Conservation (phyloP, 2,329 filamentous ascomycete species). For the Penicillium aurantiogriseum region DNA sequence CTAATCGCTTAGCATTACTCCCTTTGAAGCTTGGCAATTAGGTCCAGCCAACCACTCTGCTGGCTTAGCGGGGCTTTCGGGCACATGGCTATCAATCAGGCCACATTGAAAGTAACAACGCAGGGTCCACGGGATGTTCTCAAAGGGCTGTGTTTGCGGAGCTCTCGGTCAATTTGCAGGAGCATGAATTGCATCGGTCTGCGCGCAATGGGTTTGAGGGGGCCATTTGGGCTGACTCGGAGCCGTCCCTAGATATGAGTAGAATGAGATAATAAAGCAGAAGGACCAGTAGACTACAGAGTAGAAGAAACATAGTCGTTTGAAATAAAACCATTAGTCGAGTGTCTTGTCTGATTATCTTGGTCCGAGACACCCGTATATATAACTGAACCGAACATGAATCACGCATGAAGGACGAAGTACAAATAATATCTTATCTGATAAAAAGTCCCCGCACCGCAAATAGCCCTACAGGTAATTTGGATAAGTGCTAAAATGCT, state of each 20-base stretch:
- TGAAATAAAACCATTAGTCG: too few relatives aligned
- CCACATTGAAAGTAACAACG: neutral
- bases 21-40: constrained; percentile 8
- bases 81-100: neutral
- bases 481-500: neutral
- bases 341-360: too few relatives aligned
- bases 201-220: neutral
- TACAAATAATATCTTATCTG: neutral
- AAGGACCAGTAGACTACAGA: too few relatives aligned
- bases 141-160: neutral
- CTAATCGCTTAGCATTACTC: constrained; percentile 9
- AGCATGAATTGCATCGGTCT: neutral
- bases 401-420: neutral
- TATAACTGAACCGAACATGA: neutral
- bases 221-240: neutral
- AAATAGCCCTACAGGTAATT: neutral
- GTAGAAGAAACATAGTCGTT: too few relatives aligned
- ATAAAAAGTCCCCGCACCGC: neutral
- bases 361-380: neutral
- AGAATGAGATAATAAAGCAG: too few relatives aligned
- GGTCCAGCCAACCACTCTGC: neutral
- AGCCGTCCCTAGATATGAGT: neutral
- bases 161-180: too few relatives aligned
- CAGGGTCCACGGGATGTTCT: neutral
- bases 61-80: neutral